A percentile compares a stretch with the other conserved stretches of the same genome.
phyloP scores from a whole-genome alignment of 225 moss, liverwort and hornwort species.

The Climacium dendroides region DNA sequence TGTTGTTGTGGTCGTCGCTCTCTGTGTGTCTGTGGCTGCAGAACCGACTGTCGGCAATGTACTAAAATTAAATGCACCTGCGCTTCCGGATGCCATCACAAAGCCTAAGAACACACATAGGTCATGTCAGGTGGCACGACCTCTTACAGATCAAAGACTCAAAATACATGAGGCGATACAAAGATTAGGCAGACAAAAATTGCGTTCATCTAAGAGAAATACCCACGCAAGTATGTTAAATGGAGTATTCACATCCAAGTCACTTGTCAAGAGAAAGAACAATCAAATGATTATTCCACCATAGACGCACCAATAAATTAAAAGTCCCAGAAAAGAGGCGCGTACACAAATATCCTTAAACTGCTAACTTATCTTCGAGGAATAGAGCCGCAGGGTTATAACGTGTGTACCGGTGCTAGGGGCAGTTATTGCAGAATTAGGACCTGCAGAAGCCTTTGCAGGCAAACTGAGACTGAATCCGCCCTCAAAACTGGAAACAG shows the following conservation, averaged over 20 bases:
- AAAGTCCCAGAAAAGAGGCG: not conserved
- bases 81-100: slow-evolving; percentile 13
- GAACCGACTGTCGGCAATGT: slow-evolving; percentile 14
- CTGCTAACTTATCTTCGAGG: not conserved
- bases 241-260: not conserved
- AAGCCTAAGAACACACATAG: slow-evolving; percentile 3
- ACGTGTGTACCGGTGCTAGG: slow-evolving; percentile 2
- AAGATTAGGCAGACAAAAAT: not conserved
- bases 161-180: not conserved
- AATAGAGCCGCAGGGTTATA: not conserved
- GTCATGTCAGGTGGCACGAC: not conserved
- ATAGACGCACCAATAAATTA: not conserved
- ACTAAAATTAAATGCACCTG: slow-evolving; percentile 53
- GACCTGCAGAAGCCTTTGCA: slow-evolving; percentile 34
- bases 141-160: not conserved
- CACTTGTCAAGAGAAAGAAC: not conserved
- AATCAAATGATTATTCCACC: not conserved
- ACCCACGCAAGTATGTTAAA: not conserved
- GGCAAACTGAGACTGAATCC: slow-evolving; percentile 44
- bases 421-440: slow-evolving; percentile 9
- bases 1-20: slow-evolving; percentile 1
- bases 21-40: slow-evolving; percentile 16
- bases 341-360: not conserved
- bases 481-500: slow-evolving; percentile 6
- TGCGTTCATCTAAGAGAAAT: not conserved